phyloP scores from a whole-genome alignment of 257 asterid species.

The Primulina tabacum region DNA sequence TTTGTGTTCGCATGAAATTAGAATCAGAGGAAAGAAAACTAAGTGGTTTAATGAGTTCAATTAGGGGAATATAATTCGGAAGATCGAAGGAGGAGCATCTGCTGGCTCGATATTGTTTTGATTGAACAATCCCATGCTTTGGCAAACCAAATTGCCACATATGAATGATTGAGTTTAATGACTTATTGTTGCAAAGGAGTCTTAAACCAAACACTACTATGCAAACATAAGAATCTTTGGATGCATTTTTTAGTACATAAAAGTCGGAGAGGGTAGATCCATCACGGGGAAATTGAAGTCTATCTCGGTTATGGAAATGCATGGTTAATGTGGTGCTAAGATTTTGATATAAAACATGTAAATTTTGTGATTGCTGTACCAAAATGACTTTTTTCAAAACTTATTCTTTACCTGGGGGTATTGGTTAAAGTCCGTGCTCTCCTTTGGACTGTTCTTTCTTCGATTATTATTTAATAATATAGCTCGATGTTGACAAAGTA shows the following conservation, averaged over 20 bases:
- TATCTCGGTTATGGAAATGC: neutral
- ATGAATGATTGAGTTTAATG: neutral
- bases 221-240: neutral
- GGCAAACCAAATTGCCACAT: neutral
- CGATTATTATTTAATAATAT: neutral
- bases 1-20: neutral
- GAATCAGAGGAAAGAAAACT: neutral
- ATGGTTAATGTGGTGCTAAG: neutral
- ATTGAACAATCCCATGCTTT: neutral
- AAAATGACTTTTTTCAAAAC: neutral
- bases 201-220: neutral
- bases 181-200: neutral
- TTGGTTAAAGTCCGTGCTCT: neutral
- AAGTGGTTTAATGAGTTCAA: neutral
- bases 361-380: neutral
- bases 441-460: neutral
- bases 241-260: neutral
- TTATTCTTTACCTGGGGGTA: neutral
- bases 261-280: neutral
- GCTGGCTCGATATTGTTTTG: neutral
- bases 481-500: neutral
- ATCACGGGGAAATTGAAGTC: neutral
- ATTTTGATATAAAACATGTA: too few species aligned
- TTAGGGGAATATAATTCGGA: neutral
- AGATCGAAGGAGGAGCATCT: too few species aligned